Evolutionary conservation across 23 red algal genomes (phyloP), one percentile per base, ranked within the genome.

Genomic region (Rhodosorus marinus): DNA sequence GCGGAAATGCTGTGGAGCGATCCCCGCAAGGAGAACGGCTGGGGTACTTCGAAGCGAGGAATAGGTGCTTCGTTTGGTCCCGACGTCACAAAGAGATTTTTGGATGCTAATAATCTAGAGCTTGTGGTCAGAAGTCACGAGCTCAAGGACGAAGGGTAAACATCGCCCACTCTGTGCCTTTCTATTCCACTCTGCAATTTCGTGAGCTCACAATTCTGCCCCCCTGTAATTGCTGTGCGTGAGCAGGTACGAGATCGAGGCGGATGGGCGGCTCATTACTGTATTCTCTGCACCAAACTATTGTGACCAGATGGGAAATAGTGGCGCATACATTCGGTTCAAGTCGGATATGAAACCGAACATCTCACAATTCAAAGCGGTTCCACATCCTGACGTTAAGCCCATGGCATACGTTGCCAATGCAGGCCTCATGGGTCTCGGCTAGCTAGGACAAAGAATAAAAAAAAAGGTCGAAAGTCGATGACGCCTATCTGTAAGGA

Each of bases 271-370:
- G 20, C 73, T 98, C 20, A 70, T 98, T 15, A 98, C 90, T 27
- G 79, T 98, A 29, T 98, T 98, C 51, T 98, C 90, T 24, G 90
- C 90, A 40, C 90, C 90, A 25, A 98, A 98, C 64, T 98, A 98
- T 50, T 84, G 77, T 36, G 90, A 98, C 54, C 72, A 80, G 34
- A 85, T 86, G 79, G 90, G 90, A 0, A 98, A 98, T 49, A 58
- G 75, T 30, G 90, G 90, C 30, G 90, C 90, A 0, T 98, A 49
- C 56, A 84, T 98, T 48, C 42, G 55, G 11, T 77, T 98, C 33
- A 56, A 79, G 6, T 52, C 65, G 3, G 55, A 63, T 19, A 81
- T 98, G 78, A 48, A 86, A 27, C 76, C 90, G 22, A 40, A 77
- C 6, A 70, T 98, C 46, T 52, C 54, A 20, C 80, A 78, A 47